Base-by-base conservation (phyloP, 2,329 filamentous ascomycete species). In the Fusarium tricinctum region DNA sequence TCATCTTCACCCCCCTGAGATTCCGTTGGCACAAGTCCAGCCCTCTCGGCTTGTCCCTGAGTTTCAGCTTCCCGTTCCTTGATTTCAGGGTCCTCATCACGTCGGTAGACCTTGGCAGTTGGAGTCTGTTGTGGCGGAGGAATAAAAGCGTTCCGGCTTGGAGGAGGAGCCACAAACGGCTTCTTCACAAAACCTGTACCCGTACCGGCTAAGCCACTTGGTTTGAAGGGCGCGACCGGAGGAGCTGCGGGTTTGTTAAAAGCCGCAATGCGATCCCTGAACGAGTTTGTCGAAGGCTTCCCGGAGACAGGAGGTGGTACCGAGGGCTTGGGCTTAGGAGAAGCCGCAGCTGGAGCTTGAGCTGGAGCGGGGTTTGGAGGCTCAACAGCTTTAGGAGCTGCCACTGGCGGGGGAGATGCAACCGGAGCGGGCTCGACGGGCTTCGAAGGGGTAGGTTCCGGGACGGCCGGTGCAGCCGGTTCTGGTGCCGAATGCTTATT, bases 221-320 rank as follows among this genome's bases (percentile, higher is more conserved):
- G 93, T 77, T 97, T 97, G 81, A 97, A 95, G 2, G 96, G 96
- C n/a, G 93, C 88, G 63, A 96, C 84, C 10, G 96, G 96, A 4
- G 94, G 89, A 8, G 94, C 93, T 38, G 92, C 88, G 44, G 92
- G 84, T 78, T 95, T 96, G 80, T 99, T 99, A 83, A 99, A 99
- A 44, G 96, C 95, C 33, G 96, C 96, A 77, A 99, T 97, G 66
- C 96, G 92, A 80, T 98, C 96, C 76, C 88, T 94, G 83, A 99
- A 98, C 3, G 96, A 93, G 75, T 88, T 92, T 45, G 83, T 85
- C 13, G 80, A 78, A 28, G 94, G 93, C 78, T 97, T 97, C 72
- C 93, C 92, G 12, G 84, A 80, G 12, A 86, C 85, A 14, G 93
- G 91, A 39, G 92, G 90, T 22, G 89, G 84, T 62, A 88, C 88